phyloP scores from a whole-genome alignment of 371 early-diverging fungal species.

The Mucor circinelloides region DNA sequence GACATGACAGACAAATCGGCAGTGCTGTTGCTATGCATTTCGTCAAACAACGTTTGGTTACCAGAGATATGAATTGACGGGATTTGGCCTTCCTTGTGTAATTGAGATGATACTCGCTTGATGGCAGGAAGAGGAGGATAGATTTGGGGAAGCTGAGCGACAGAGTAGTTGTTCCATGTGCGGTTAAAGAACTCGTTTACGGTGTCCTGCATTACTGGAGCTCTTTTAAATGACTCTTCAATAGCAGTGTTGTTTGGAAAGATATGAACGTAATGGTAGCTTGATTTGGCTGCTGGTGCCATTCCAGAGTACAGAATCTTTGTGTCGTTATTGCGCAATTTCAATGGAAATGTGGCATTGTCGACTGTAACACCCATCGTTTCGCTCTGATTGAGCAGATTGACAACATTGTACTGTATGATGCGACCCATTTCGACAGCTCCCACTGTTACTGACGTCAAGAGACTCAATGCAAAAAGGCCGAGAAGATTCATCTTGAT shows the following conservation, averaged over 20 bases:
- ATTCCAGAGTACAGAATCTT: constrained; percentile 16
- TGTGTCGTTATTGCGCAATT: not conserved
- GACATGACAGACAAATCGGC: constrained; percentile 4
- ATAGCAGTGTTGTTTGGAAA: constrained; percentile 8
- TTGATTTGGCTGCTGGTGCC: constrained; percentile 23
- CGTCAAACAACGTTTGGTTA: constrained; percentile 12
- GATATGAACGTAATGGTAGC: constrained; percentile 23
- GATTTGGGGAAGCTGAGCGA: constrained; percentile 11
- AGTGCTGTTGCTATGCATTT: constrained; percentile 11
- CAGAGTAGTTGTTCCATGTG: constrained; percentile 22
- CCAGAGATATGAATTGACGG: constrained; percentile 23
- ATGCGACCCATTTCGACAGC: not conserved
- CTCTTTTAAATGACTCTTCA: constrained; percentile 18
- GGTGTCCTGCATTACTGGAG: constrained; percentile 2
- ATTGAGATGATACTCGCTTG: constrained; percentile 16
- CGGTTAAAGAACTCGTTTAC: constrained; percentile 31
- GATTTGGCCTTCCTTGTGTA: constrained; percentile 30
- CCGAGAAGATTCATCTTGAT: not conserved
- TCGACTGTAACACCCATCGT: constrained; percentile 26
- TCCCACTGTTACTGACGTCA: not conserved
- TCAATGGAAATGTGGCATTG: constrained; percentile 14
- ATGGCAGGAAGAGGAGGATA: constrained; percentile 19
- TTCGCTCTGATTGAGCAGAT: constrained; percentile 7
- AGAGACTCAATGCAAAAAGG: not conserved
- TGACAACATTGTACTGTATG: constrained; percentile 17